Evolutionary conservation across 2,329 filamentous ascomycete species (phyloP).

Genomic region (Fusarium sp.): DNA sequence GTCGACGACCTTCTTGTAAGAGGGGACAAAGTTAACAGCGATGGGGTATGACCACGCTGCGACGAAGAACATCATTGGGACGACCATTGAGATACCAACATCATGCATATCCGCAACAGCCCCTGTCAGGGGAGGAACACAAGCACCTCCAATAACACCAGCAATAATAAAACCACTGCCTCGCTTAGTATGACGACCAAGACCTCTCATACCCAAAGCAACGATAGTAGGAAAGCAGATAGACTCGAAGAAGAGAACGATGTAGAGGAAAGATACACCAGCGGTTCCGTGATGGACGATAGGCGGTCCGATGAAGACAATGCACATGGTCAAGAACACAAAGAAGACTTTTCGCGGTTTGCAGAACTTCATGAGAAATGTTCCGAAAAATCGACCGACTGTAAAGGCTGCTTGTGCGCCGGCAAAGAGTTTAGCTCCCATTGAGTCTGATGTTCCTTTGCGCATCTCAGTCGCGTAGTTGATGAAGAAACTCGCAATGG

Average conservation of each 20-base stretch:
- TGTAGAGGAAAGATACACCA: constrained; percentile 71
- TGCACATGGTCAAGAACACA: constrained; percentile 70
- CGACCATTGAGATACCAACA: constrained; percentile 73
- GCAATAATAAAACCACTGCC: constrained; percentile 77
- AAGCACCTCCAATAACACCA: constrained; percentile 78
- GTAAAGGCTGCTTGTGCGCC: constrained; percentile 81
- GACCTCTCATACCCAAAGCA: constrained; percentile 78
- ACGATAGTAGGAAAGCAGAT: constrained; percentile 87
- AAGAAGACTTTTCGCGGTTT: constrained; percentile 76
- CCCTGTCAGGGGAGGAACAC: constrained; percentile 78
- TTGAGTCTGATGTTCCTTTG: constrained; percentile 59
- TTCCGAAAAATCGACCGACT: constrained; percentile 76
- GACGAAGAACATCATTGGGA: constrained; percentile 71
- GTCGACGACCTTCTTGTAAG: constrained; percentile 73
- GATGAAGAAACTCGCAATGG: constrained; percentile 76
- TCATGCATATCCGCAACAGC: constrained; percentile 72
- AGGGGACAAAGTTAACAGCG: constrained; percentile 74
- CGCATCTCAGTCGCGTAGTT: constrained; percentile 76
- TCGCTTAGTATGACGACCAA: constrained; percentile 81
- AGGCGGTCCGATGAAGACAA: constrained; percentile 69
- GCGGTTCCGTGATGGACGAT: constrained; percentile 60
- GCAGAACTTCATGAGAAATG: constrained; percentile 73
- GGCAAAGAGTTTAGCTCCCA: constrained; percentile 75
- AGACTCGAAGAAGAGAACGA: constrained; percentile 82
- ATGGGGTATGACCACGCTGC: constrained; percentile 67